These are phyloP conservation scores for Fusarium sp. DNA, from an alignment of 2,329 filamentous ascomycete genomes.

Conservation along the genomic window DNA sequence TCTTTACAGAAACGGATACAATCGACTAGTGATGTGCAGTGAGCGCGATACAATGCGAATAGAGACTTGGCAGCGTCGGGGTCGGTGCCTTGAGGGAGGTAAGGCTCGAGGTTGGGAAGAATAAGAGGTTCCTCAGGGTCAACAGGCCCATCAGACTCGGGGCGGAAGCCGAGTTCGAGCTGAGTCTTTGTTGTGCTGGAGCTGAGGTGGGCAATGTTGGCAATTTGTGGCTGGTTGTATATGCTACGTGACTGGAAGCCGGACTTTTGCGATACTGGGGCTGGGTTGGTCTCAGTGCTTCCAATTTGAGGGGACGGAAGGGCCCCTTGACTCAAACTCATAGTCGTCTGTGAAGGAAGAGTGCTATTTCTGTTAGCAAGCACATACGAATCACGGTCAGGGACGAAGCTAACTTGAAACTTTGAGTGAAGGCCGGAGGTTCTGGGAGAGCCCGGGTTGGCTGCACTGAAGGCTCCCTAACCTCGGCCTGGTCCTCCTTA, in stretches of 20 bases:
- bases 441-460: conserved; percentile 61
- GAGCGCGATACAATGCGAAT: conserved; percentile 87
- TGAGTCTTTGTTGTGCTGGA: conserved; percentile 65
- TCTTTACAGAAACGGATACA: conserved; percentile 96
- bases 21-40: conserved; percentile 94
- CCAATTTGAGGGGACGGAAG: conserved; percentile 44
- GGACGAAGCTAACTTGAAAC: conserved; percentile 55
- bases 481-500: conserved; percentile 63
- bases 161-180: conserved; percentile 67
- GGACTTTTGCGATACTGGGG: conserved; percentile 6
- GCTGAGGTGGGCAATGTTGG: conserved; percentile 66
- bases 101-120: conserved; percentile 86
- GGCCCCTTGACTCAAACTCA: conserved; percentile 39
- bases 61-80: conserved; percentile 86
- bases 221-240: conserved; percentile 66
- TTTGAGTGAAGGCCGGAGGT: conserved; percentile 55
- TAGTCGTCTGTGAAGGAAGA: conserved; percentile 43
- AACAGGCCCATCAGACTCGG: conserved; percentile 59
- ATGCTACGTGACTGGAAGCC: conserved; percentile 54
- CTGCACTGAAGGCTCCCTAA: conserved; percentile 54
- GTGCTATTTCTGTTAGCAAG: conserved; percentile 44
- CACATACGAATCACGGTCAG: background rate
- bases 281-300: conserved; percentile 32
- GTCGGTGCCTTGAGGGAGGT: conserved; percentile 83
- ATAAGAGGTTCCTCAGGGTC: conserved; percentile 73